Conservation (phyloP, 2,329 filamentous ascomycete genomes). For the Trichophyton verrucosum region DNA sequence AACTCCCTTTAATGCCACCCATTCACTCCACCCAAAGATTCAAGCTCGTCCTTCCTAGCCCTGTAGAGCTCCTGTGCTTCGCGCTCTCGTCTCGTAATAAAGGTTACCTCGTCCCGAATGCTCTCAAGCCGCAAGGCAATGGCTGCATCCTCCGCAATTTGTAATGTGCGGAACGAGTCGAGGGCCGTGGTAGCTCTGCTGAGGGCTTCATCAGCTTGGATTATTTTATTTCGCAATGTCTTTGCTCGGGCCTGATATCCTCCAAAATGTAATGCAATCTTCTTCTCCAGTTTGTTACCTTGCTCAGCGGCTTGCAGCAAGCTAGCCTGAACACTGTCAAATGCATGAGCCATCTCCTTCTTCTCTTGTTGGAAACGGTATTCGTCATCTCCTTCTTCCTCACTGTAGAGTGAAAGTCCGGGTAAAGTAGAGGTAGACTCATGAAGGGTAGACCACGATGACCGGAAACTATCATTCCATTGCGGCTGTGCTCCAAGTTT, state of each 20-base stretch:
- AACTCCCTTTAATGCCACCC: conserved; percentile 15
- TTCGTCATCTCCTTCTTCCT: conserved; percentile 54
- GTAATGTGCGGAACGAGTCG: conserved; percentile 60
- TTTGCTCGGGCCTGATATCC: conserved; percentile 83
- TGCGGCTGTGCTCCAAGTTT: conserved; percentile 39
- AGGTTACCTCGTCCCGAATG: conserved; percentile 70
- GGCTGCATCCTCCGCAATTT: conserved; percentile 67
- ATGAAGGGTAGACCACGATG: conserved; percentile 41
- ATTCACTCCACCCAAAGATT: conserved; percentile 39
- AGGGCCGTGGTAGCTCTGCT: conserved; percentile 61
- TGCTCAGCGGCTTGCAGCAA: conserved; percentile 64
- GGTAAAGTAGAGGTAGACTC: conserved; percentile 43
- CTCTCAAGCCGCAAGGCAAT: conserved; percentile 59
- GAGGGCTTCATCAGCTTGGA: conserved; percentile 60
- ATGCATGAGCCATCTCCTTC: conserved; percentile 53
- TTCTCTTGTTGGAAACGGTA: conserved; percentile 43
- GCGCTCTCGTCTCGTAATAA: conserved; percentile 67
- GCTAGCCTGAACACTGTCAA: conserved; percentile 61
- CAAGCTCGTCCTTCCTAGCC: conserved; percentile 63
- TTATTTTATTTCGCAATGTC: conserved; percentile 65
- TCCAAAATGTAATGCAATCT: conserved; percentile 71
- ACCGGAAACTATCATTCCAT: conserved; percentile 39
- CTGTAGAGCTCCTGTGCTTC: conserved; percentile 85
- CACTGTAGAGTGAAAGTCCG: conserved; percentile 67
- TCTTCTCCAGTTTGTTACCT: conserved; percentile 85